Evolutionary conservation across 306 rosid species (phyloP), one percentile per base, ranked within the genome.

Genomic region (Astragalus membranaceus): DNA sequence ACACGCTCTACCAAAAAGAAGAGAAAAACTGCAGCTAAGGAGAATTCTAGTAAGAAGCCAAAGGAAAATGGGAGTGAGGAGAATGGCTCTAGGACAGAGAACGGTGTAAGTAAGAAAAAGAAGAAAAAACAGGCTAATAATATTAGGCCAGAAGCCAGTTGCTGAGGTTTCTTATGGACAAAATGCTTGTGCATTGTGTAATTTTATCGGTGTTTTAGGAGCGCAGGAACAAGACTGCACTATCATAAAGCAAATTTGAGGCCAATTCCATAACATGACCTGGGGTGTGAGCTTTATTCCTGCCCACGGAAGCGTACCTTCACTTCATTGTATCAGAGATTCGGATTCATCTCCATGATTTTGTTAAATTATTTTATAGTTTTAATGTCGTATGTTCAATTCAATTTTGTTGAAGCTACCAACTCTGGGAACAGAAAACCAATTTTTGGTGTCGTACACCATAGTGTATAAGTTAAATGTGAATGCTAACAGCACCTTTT

Each of bases 21-120:
- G 70, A 87, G 97, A 70, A 88, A 82, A 83, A 20, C 85, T 29
- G 53, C 76, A 42, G 48, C 57, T 2, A 83, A 78, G 48, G 89
- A 87, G 58, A 85, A 72, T 41, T 69, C 79, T 9, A 62, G 72
- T 23, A 89, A 87, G 83, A 89, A 79, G 83, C 52, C 33, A 11
- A 82, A 81, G 72, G 88, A 81, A 64, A 80, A 81, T 46, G 80
- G 79, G 9, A 84, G 57, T 10, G 81, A 78, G 58, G 85, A 83
- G 56, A 82, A 76, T 58, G 85, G 82, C 44, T 82, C 75, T 4
- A 69, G 81, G 33, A 78, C 68, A 55, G 95, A 83, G 16, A 81
- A 75, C 30, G 37, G 73, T 1, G 33, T 12, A 36, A 83, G 60
- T 50, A 87, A 79, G 79, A 84, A 42, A 57, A 78, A 23, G 11